Evolutionary conservation across 441 rosid species (phyloP).

Genomic region (Corymbia calophylla): DNA sequence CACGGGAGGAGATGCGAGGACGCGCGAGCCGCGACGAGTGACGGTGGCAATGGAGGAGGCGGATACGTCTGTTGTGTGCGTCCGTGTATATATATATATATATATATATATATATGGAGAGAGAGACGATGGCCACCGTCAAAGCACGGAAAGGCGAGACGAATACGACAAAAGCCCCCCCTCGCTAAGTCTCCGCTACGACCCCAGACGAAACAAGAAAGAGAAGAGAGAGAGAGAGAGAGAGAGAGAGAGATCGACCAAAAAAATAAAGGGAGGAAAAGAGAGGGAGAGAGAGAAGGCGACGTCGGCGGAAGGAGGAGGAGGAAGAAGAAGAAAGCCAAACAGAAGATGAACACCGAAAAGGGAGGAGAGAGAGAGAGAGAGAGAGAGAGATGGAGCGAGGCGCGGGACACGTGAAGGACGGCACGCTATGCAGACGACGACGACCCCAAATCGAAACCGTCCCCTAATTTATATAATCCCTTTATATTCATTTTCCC

Average conservation of each 20-base stretch:
- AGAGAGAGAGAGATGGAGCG: neutral
- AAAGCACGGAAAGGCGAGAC: neutral
- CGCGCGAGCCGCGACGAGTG: neutral
- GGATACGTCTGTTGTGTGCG: neutral
- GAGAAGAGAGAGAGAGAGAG: neutral
- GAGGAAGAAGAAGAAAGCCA: neutral
- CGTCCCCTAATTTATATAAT: neutral
- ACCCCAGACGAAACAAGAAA: slow-evolving; percentile 1
- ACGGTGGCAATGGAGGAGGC: neutral
- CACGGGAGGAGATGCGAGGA: neutral
- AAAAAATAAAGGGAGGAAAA: too few relatives aligned
- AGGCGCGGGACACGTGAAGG: slow-evolving; percentile 46
- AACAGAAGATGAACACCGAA: neutral
- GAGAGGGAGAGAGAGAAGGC: neutral
- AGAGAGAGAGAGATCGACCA: neutral
- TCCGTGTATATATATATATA: neutral
- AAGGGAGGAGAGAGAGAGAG: neutral
- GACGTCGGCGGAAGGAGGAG: neutral
- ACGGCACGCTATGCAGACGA: slow-evolving; percentile 1
- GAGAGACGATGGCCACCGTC: slow-evolving; percentile 13
- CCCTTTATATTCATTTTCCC: neutral
- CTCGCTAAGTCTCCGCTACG: neutral
- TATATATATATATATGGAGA: neutral
- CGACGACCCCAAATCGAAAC: slow-evolving; percentile 8
- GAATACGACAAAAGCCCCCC: neutral